These are phyloP conservation scores for Calonectria crousiana DNA, from an alignment of 2,329 filamentous ascomycete species.

Conservation along the genomic window DNA sequence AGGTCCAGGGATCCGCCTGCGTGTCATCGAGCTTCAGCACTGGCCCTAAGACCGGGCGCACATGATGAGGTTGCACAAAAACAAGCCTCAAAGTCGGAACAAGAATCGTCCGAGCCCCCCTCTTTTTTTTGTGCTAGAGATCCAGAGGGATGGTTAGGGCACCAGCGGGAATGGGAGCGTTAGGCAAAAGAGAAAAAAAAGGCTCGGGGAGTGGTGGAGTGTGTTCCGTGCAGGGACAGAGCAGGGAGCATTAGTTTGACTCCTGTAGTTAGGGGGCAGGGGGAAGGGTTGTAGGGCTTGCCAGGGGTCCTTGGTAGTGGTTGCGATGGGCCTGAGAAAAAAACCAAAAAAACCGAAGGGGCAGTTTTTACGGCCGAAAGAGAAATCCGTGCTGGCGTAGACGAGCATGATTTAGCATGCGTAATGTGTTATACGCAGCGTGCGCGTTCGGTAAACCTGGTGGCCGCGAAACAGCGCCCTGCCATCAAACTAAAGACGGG, in stretches of 20 bases:
- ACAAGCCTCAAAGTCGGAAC: neutral
- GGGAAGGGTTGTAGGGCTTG: slow-evolving; percentile 19
- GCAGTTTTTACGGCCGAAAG: slow-evolving; percentile 1
- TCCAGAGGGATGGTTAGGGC: slow-evolving; percentile 17
- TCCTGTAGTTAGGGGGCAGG: neutral
- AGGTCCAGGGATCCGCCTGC: neutral
- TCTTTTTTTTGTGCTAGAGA: slow-evolving; percentile 1
- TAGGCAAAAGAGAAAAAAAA: neutral
- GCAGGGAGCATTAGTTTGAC: neutral
- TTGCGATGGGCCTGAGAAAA: neutral
- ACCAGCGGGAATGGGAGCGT: neutral
- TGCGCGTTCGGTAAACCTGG: neutral
- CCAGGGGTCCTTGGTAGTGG: slow-evolving; percentile 7
- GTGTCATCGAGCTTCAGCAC: neutral
- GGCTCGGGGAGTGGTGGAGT: slow-evolving; percentile 17
- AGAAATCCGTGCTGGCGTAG: neutral
- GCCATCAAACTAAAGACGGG: slow-evolving; percentile 8
- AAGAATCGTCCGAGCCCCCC: slow-evolving; percentile 2
- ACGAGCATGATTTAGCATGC: neutral
- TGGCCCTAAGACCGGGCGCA: neutral
- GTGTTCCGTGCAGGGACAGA: slow-evolving; percentile 13
- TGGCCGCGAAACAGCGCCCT: slow-evolving; percentile 6
- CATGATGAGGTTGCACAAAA: neutral
- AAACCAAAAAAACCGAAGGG: neutral
- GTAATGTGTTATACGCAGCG: neutral